Base-by-base conservation (phyloP, 805 yeast genomes). In the Diddensiella santjacobensis region DNA sequence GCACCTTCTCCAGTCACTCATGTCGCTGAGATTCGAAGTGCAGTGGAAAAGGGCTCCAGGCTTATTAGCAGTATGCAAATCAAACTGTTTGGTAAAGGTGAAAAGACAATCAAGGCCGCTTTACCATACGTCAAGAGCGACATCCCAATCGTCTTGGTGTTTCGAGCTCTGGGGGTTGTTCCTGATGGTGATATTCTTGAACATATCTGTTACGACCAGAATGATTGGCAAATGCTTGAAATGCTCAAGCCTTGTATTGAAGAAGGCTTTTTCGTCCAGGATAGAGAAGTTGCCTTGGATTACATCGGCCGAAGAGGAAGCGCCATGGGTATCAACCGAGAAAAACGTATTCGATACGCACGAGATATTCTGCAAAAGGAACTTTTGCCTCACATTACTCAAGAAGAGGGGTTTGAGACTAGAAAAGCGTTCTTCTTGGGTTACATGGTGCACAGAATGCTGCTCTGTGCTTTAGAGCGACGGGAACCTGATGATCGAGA, bases 171-270 rank as follows among this genome's bases (percentile, higher is more conserved):
- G 51, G 99, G 99, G 58, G 93, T 93, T 42, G 96, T 93, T 19
- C 98, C 98, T 36, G 99, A 93, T 35, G 99, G 99, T 67, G 99
- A 93, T 71, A 93, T 93, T 62, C 74, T 93, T 63, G 97, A 93
- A 70, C 99, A 93, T 69, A 93, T 93, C 51, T 93, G 99, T 72
- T 93, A 91, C 69, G 99, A 93, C 69, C 89, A 88, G 52, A 86
- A 84, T 58, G 99, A 93, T 73, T 91, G 98, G 97, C 99, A 93
- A 71, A 93, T 93, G 99, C 78, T 93, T 68, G 99, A 93, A 71
- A 88, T 93, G 93, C 77, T 93, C 63, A 95, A 93, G 68, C 99
- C 99, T 4, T 93, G 98, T 79, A 95, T 93, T 53, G 99, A 93
- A 69, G 99, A 95, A 72, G 99, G 97, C 46, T 95, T 93, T 69